These are phyloP conservation scores for Incumbomyces delicatus DNA, from an alignment of 2,329 filamentous ascomycete species.

Conservation along the genomic window DNA sequence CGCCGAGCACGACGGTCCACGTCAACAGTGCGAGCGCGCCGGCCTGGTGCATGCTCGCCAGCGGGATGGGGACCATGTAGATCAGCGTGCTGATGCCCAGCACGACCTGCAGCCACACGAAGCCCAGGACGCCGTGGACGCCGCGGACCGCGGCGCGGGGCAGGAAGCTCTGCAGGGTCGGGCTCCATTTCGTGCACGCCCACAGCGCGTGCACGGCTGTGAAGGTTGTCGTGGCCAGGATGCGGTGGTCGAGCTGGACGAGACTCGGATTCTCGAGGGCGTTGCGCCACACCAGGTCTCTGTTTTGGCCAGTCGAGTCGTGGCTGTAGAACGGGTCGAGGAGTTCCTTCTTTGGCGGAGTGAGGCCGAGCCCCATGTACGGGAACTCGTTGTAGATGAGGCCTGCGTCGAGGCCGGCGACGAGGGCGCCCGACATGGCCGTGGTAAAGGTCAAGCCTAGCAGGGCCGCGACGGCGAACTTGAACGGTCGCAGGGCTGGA, in stretches of 20 bases:
- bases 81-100: constrained; percentile 85
- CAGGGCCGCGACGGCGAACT: constrained; percentile 60
- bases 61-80: constrained; percentile 80
- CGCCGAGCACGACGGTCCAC: constrained; percentile 69
- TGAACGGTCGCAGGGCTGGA: constrained; percentile 63
- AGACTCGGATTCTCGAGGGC: constrained; percentile 93
- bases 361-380: constrained; percentile 76
- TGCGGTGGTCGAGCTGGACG: constrained; percentile 91
- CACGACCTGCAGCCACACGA: constrained; percentile 70
- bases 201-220: constrained; percentile 68
- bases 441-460: constrained; percentile 73
- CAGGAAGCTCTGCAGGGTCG: constrained; percentile 49
- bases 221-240: constrained; percentile 83
- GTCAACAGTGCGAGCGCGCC: constrained; percentile 78
- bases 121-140: constrained; percentile 68
- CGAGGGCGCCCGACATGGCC: constrained; percentile 84
- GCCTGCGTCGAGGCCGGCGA: constrained; percentile 89
- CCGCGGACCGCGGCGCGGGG: constrained; percentile 55
- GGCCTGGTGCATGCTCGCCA: constrained; percentile 88
- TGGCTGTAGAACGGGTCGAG: constrained; percentile 80
- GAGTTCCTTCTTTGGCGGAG: constrained; percentile 73
- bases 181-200: constrained; percentile 64
- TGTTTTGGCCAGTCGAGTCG: constrained; percentile 35
- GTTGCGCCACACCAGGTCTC: constrained; percentile 91
- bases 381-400: constrained; percentile 99